phyloP scores from a whole-genome alignment of 1,139 yeast genomes.

The Sugiyamaella castrensis region DNA sequence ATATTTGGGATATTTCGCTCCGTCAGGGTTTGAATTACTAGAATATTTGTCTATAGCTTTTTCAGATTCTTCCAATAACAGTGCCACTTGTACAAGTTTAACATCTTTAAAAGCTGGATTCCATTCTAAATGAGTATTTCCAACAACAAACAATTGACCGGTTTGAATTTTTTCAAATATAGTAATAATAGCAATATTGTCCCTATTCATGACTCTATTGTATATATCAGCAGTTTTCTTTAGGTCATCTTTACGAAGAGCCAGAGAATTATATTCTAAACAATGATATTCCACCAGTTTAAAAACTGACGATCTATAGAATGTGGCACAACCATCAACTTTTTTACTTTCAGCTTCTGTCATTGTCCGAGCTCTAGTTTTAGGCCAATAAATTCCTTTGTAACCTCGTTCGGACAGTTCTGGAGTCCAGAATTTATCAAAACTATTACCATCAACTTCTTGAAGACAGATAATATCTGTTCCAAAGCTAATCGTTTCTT shows the following conservation, averaged over 20 bases:
- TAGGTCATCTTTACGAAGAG: slow-evolving; percentile 83
- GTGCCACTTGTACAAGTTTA: slow-evolving; percentile 91
- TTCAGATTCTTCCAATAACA: slow-evolving; percentile 84
- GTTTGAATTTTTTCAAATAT: slow-evolving; percentile 69
- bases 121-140: slow-evolving; percentile 97
- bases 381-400: slow-evolving; percentile 75
- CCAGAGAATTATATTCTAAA: slow-evolving; percentile 83
- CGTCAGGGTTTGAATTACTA: slow-evolving; percentile 38
- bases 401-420: slow-evolving; percentile 71
- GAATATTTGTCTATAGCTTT: slow-evolving; percentile 53
- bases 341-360: slow-evolving; percentile 70
- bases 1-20: slow-evolving; percentile 33
- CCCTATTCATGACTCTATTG: slow-evolving; percentile 94
- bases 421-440: slow-evolving; percentile 83
- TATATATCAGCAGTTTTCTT: slow-evolving; percentile 92
- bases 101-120: slow-evolving; percentile 97
- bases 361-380: slow-evolving; percentile 93
- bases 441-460: slow-evolving; percentile 88
- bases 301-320: slow-evolving; percentile 69
- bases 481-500: slow-evolving; percentile 62
- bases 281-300: slow-evolving; percentile 66
- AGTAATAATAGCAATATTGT: slow-evolving; percentile 82
- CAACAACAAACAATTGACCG: slow-evolving; percentile 70
- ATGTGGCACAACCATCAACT: slow-evolving; percentile 97
- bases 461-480: slow-evolving; percentile 87